A percentile compares a stretch with the other conserved stretches of the same genome.
Evolutionary conservation across 2,329 filamentous ascomycete genomes (phyloP).

Genomic region (Arthroderma sp.): DNA sequence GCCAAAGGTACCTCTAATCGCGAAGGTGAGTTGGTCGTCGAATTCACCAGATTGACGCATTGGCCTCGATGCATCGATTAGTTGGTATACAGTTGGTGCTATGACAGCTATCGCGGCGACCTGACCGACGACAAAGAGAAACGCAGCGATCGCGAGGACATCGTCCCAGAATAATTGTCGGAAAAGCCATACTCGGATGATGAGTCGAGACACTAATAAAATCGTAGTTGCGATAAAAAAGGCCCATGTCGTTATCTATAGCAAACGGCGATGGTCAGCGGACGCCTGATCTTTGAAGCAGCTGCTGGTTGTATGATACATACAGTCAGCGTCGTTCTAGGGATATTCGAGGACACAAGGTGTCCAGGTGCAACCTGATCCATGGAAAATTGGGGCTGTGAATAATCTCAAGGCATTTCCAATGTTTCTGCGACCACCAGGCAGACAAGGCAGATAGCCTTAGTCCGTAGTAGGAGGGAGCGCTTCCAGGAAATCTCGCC

Average conservation of each 20-base stretch:
- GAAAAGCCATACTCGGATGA: constrained; percentile 8
- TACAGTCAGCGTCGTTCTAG: too few species aligned
- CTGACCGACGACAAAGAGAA: constrained; percentile 4
- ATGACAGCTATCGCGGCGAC: constrained; percentile 3
- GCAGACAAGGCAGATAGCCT: too few species aligned
- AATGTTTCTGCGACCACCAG: too few species aligned
- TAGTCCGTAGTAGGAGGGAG: too few species aligned
- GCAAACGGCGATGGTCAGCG: too few species aligned
- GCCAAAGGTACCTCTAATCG: constrained; percentile 5
- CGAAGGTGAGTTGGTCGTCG: constrained; percentile 2
- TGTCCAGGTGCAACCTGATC: too few species aligned
- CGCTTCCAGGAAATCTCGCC: too few species aligned
- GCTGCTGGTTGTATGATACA: too few species aligned
- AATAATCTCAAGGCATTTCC: too few species aligned
- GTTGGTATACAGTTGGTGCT: constrained; percentile 6
- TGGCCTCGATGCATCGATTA: constrained; percentile 3
- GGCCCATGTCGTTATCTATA: constrained; percentile 6
- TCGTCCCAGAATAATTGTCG: constrained; percentile 8
- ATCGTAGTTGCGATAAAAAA: constrained; percentile 7
- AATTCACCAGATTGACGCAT: constrained; percentile 3
- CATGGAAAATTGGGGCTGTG: too few species aligned
- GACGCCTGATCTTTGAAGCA: too few species aligned
- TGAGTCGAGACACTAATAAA: constrained; percentile 4
- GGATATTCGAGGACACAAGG: too few species aligned
- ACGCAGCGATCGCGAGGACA: constrained; percentile 3